Conservation (phyloP, 192 early-diverging fungal species). For the Podila minutissima region DNA sequence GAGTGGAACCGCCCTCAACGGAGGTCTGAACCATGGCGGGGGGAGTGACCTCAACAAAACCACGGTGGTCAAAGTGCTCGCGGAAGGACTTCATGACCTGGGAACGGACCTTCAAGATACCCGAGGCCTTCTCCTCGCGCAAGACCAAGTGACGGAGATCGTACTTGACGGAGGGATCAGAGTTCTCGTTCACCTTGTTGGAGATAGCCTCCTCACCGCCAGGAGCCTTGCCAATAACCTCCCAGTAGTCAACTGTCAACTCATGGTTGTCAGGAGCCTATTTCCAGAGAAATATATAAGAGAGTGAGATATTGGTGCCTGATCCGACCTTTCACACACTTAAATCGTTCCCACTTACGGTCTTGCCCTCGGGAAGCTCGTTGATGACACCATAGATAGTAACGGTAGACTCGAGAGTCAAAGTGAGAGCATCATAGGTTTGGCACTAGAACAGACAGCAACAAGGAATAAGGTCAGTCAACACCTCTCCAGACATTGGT, state of each 20-base stretch:
- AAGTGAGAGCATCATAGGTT: slow-evolving; percentile 91
- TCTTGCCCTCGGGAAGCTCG: slow-evolving; percentile 92
- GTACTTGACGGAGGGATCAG: slow-evolving; percentile 86
- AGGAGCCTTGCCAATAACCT: slow-evolving; percentile 92
- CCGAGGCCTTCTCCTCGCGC: slow-evolving; percentile 90
- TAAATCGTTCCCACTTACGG: slow-evolving; percentile 54
- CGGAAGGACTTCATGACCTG: slow-evolving; percentile 94
- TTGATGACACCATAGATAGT: slow-evolving; percentile 87
- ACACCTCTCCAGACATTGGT: slow-evolving; percentile 87
- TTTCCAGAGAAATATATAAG: slow-evolving; percentile 2
- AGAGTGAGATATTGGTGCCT: neutral
- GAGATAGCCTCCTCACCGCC: slow-evolving; percentile 93
- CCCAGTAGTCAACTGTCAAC: slow-evolving; percentile 95
- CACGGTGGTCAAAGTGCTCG: slow-evolving; percentile 85
- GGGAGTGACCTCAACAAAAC: slow-evolving; percentile 93
- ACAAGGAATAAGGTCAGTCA: slow-evolving; percentile 60
- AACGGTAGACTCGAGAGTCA: slow-evolving; percentile 95
- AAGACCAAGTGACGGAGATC: slow-evolving; percentile 98
- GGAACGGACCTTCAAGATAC: slow-evolving; percentile 87
- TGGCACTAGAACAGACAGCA: slow-evolving; percentile 74
- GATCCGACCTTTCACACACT: neutral
- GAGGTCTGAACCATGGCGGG: slow-evolving; percentile 99
- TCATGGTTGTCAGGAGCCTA: slow-evolving; percentile 97
- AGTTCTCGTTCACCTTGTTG: slow-evolving; percentile 90
- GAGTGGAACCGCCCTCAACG: slow-evolving; percentile 96